phyloP scores from a whole-genome alignment of 345 rosid genomes.

The Clarkia xantiana region DNA sequence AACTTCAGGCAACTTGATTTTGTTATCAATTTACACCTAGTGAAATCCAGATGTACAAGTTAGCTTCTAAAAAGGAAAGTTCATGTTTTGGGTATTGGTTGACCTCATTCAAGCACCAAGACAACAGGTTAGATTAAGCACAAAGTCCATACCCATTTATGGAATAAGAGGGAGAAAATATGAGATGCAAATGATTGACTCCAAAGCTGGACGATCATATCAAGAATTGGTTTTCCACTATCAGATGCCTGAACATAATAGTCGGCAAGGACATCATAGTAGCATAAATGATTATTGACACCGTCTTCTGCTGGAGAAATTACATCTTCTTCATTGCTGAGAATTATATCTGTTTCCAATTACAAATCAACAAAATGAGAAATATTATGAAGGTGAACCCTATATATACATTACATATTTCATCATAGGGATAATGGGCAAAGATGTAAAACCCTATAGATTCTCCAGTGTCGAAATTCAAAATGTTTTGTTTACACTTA shows the following conservation, averaged over 20 bases:
- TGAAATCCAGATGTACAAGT: too few species aligned
- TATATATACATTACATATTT: too few species aligned
- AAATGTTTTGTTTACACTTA: too few species aligned
- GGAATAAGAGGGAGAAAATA: conserved; percentile 73
- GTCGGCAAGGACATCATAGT: conserved; percentile 83
- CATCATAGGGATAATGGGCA: too few species aligned
- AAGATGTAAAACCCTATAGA: too few species aligned
- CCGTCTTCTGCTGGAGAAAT: conserved; percentile 33
- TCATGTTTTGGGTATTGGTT: neutral
- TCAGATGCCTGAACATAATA: conserved; percentile 51
- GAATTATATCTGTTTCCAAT: conserved; percentile 60
- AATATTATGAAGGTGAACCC: too few species aligned
- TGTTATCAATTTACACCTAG: too few species aligned
- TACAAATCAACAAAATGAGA: conserved; percentile 13
- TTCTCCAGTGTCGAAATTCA: too few species aligned
- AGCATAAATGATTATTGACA: conserved; percentile 47
- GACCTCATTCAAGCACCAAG: neutral
- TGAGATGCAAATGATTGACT: conserved; percentile 94
- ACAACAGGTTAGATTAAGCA: neutral
- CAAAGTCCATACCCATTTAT: conserved; percentile 69
- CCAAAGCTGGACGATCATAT: conserved; percentile 91
- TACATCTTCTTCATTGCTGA: conserved; percentile 50
- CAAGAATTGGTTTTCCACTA: conserved; percentile 62
- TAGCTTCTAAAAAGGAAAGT: too few species aligned
- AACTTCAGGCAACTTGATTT: neutral